Evolutionary conservation across 768 basidiomycete genomes (phyloP), one percentile per base, ranked within the genome.

Genomic region (Hypholoma sublateritium): DNA sequence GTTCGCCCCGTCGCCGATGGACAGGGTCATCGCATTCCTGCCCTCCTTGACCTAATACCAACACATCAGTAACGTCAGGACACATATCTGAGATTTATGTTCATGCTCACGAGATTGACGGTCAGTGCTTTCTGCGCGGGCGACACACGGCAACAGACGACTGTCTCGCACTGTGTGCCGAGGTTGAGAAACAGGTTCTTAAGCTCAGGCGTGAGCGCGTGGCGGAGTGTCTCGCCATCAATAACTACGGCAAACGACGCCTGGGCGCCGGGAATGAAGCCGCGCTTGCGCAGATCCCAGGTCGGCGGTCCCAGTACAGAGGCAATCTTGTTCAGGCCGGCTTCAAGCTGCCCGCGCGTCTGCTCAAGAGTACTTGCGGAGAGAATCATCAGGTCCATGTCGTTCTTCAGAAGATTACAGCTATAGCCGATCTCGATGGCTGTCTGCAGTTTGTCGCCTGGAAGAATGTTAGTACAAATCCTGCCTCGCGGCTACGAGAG

Each of bases 91-190:
- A 43, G 50, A 51, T 28, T 12, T 12, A 22, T 2, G 75, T 85
- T 42, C 69, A 22, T 2, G 75, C 85, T 42, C 69, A 93, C 93
- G 62, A 98, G 76, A 65, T 92, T 93, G 60, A 98, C 96, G 21
- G 93, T 95, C 69, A 96, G 74, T n/a, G 96, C 96, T 74, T 98
- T 98, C 77, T 98, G 96, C 0, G 95, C 92, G 3, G 96, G 96
- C 17, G 94, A 96, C 8, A 98, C 96, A 61, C 96, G 89, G 75
- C 96, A 99, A 68, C 96, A 98, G 22, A 99, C 95, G 16, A 99
- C 96, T 1, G 96, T 96, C 67, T 96, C 92, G 70, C 96, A 99
- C 67, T 98, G 95, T 2, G 94, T 98, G 4, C 91, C 91, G 6
- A 99, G 81, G 57, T 89, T 93, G 50, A 98, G 79, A 77, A 98